A percentile compares a stretch with the other conserved stretches of the same genome.
These are phyloP conservation scores for Penicillium sp. DNA, from an alignment of 2,329 filamentous ascomycete species.

Conservation along the genomic window DNA sequence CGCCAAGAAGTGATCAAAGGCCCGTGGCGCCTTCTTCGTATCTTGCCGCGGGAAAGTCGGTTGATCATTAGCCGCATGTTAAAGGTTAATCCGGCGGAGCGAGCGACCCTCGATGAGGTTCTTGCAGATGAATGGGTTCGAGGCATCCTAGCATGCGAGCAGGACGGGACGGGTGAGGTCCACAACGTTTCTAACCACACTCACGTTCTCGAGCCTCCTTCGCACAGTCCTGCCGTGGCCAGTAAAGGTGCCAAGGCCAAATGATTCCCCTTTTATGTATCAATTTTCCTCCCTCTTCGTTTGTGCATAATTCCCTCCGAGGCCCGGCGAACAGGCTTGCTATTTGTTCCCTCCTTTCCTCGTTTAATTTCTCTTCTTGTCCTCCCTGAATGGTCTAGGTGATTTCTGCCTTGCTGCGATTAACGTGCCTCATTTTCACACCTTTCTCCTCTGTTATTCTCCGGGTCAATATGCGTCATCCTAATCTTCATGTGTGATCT, in stretches of 20 bases:
- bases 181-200: conserved; percentile 73
- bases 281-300: conserved; percentile 7
- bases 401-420: not conserved
- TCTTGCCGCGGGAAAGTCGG: conserved; percentile 84
- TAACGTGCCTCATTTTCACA: not conserved
- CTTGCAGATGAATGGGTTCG: conserved; percentile 88
- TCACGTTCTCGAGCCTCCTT: conserved; percentile 75
- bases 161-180: conserved; percentile 70
- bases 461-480: conserved; percentile 1
- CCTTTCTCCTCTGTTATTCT: not conserved
- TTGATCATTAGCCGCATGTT: conserved; percentile 92
- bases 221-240: conserved; percentile 33
- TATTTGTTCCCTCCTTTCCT: conserved; percentile 1
- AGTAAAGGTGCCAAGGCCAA: conserved; percentile 36
- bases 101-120: conserved; percentile 83
- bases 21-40: conserved; percentile 82
- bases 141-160: conserved; percentile 78
- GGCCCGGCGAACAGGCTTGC: not conserved
- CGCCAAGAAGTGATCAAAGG: conserved; percentile 79
- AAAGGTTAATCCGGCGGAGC: conserved; percentile 77
- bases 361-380: not conserved
- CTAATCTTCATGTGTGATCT: conserved; percentile 4
- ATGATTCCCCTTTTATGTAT: conserved; percentile 25
- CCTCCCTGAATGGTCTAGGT: not conserved
- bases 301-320: conserved; percentile 20